Evolutionary conservation across 2,329 filamentous ascomycete species (phyloP).

Genomic region (Whalleya microplaca): DNA sequence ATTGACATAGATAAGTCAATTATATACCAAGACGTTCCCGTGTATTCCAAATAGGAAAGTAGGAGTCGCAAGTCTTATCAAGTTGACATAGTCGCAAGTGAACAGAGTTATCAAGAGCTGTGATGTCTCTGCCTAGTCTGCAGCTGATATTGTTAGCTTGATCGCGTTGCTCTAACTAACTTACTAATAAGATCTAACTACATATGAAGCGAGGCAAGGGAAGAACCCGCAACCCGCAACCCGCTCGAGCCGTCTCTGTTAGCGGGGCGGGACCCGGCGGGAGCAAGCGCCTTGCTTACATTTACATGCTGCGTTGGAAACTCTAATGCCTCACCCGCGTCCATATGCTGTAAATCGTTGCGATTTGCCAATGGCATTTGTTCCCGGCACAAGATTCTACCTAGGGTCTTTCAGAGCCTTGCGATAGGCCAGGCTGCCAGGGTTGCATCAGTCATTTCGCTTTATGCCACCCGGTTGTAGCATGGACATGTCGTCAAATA

Average conservation of each 20-base stretch:
- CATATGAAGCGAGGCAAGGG: neutral
- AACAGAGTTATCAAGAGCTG: neutral
- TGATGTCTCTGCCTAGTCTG: neutral
- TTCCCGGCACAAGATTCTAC: neutral
- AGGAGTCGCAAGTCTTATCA: neutral
- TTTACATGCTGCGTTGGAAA: conserved; percentile 2
- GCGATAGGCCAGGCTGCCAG: conserved; percentile 18
- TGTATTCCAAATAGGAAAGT: neutral
- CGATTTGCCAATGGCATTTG: neutral
- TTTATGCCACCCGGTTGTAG: conserved; percentile 21
- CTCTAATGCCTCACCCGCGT: neutral
- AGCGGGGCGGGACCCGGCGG: conserved; percentile 14
- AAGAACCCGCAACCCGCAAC: neutral
- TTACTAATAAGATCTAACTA: conserved; percentile 2
- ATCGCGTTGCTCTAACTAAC: conserved; percentile 8
- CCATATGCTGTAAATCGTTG: neutral
- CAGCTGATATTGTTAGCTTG: neutral
- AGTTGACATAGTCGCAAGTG: neutral
- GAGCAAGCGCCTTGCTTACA: conserved; percentile 15
- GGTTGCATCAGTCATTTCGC: conserved; percentile 35
- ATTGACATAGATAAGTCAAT: neutral
- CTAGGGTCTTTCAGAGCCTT: conserved; percentile 18
- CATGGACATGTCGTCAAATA: conserved; percentile 12
- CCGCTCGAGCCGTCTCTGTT: conserved; percentile 13
- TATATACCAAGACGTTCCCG: neutral